These are phyloP conservation scores for Solanum stenotomum DNA, from an alignment of 257 asterid species.

Conservation along the genomic window DNA sequence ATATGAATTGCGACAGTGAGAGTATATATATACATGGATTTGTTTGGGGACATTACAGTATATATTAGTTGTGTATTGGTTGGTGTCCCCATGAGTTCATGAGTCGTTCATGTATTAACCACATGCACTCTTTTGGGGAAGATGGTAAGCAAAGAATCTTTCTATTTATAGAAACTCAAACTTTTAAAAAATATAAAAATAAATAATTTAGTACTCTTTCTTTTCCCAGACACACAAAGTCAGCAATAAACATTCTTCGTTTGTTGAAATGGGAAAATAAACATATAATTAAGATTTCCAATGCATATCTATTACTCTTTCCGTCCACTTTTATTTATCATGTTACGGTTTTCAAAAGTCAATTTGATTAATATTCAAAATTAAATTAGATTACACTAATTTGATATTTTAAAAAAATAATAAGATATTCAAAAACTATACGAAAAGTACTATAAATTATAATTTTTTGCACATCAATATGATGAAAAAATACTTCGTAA, in stretches of 20 bases:
- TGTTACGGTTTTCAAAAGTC: no score
- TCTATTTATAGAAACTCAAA: constrained; percentile 9
- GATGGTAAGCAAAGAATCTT: constrained; percentile 8
- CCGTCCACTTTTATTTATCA: no score
- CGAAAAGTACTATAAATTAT: no score
- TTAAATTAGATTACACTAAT: no score
- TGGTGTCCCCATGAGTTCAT: constrained; percentile 5
- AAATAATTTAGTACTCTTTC: background rate
- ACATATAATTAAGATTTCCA: background rate
- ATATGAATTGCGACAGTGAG: no score
- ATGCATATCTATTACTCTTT: no score
- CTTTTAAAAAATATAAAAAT: background rate
- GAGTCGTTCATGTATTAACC: background rate
- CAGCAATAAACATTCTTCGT: background rate
- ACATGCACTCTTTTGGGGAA: background rate
- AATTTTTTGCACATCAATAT: no score
- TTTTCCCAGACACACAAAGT: background rate
- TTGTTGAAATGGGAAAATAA: background rate
- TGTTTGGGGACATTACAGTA: background rate
- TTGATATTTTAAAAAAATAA: no score
- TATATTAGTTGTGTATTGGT: background rate
- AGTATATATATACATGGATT: no score
- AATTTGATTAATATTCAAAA: no score
- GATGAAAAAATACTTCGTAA: no score
- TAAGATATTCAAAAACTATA: no score